These are phyloP conservation scores for Neckera pumila DNA, from an alignment of 225 moss, liverwort and hornwort species.

Conservation along the genomic window DNA sequence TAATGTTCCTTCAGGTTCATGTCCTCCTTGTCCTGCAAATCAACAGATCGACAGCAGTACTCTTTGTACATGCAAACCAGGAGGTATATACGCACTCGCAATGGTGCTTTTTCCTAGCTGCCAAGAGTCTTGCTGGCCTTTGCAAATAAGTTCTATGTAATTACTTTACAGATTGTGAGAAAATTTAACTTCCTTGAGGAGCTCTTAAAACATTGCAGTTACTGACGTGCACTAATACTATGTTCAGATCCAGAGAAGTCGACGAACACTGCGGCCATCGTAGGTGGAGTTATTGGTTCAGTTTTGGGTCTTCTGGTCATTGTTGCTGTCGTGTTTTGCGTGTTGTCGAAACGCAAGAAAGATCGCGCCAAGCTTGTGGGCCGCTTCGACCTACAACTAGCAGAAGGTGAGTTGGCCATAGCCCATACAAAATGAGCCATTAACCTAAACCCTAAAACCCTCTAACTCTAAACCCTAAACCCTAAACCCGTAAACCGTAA, in stretches of 20 bases:
- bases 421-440: background rate
- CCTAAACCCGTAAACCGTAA: too few species aligned
- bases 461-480: background rate
- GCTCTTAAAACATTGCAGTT: background rate
- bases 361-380: conserved; percentile 20
- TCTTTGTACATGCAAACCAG: conserved; percentile 29
- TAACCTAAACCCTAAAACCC: background rate
- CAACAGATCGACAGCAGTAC: background rate
- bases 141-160: background rate
- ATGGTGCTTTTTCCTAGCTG: background rate
- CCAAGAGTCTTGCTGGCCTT: background rate
- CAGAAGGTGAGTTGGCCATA: conserved; percentile 5
- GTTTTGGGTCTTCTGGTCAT: background rate
- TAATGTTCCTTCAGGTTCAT: conserved; percentile 9
- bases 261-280: background rate
- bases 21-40: conserved; percentile 10
- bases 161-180: background rate
- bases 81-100: background rate
- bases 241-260: background rate
- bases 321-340: background rate
- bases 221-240: background rate
- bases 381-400: conserved; percentile 17
- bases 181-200: background rate
- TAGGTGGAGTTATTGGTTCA: conserved; percentile 3
- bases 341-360: conserved; percentile 8